phyloP scores from a whole-genome alignment of 1,139 yeast species.

The Hyphopichia khmerensis region DNA sequence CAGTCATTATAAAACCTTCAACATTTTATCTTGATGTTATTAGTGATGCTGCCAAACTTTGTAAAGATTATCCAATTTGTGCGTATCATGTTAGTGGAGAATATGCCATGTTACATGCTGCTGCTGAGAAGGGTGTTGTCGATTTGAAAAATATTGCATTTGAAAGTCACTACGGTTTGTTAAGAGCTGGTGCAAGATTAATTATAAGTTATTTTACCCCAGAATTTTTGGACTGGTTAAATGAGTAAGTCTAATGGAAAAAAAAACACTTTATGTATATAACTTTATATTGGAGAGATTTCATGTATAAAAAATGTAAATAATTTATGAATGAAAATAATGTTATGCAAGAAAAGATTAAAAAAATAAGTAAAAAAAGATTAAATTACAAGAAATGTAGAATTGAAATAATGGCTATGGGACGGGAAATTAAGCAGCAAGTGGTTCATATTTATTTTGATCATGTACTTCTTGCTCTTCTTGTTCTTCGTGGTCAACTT shows the following conservation, averaged over 20 bases:
- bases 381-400: background rate
- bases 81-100: constrained; percentile 98
- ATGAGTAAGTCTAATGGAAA: constrained; percentile 11
- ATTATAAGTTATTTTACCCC: constrained; percentile 94
- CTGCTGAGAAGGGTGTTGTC: constrained; percentile 92
- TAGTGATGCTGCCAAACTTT: constrained; percentile 80
- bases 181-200: constrained; percentile 94
- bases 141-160: constrained; percentile 88
- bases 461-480: constrained; percentile 8
- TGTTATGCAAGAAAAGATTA: background rate
- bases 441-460: background rate
- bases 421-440: constrained; percentile 1
- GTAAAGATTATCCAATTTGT: constrained; percentile 84
- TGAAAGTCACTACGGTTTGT: constrained; percentile 86
- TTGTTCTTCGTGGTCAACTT: constrained; percentile 11
- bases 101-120: constrained; percentile 97
- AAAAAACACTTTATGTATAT: no score
- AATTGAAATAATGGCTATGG: background rate
- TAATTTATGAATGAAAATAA: no score
- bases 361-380: no score
- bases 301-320: no score
- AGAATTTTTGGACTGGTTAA: constrained; percentile 91
- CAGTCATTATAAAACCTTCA: constrained; percentile 94
- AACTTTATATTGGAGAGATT: no score
- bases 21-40: constrained; percentile 91